Conservation (phyloP, 2,329 filamentous ascomycete species). For the Mycocentrospora acerina region DNA sequence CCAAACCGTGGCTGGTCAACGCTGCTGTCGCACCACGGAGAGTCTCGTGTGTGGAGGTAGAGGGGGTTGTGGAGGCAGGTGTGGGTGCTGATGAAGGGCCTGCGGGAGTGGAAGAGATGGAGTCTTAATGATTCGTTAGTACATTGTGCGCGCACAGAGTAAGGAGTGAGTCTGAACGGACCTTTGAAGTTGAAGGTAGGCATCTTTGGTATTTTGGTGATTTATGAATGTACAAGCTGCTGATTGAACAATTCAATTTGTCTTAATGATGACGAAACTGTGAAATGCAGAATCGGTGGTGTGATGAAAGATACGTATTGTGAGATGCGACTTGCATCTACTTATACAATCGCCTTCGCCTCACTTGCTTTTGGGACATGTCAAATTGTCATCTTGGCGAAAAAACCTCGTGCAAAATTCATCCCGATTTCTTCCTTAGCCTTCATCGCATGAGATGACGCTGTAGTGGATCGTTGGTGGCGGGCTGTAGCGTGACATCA, state of each 20-base stretch:
- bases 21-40: constrained; percentile 23
- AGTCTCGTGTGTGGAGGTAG: constrained; percentile 21
- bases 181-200: too few relatives aligned
- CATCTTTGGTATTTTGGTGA: too few relatives aligned
- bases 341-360: constrained; percentile 11
- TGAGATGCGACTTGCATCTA: constrained; percentile 2
- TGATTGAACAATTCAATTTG: not conserved
- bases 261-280: too few relatives aligned
- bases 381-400: constrained; percentile 17
- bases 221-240: not conserved
- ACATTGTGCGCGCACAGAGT: not conserved
- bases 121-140: constrained; percentile 13
- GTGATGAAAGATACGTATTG: not conserved
- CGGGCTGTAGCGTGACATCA: constrained; percentile 26
- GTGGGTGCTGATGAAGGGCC: constrained; percentile 23
- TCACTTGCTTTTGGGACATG: constrained; percentile 12
- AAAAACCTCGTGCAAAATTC: constrained; percentile 11
- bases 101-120: constrained; percentile 24
- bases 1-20: constrained; percentile 22
- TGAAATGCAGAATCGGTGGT: constrained; percentile 3
- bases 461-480: constrained; percentile 21
- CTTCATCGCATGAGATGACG: constrained; percentile 25
- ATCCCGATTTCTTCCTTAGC: constrained; percentile 22
- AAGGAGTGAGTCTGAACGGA: not conserved
- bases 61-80: constrained; percentile 14